Conservation (phyloP, 495 filamentous ascomycete species). For the Neurospora tetraspora region DNA sequence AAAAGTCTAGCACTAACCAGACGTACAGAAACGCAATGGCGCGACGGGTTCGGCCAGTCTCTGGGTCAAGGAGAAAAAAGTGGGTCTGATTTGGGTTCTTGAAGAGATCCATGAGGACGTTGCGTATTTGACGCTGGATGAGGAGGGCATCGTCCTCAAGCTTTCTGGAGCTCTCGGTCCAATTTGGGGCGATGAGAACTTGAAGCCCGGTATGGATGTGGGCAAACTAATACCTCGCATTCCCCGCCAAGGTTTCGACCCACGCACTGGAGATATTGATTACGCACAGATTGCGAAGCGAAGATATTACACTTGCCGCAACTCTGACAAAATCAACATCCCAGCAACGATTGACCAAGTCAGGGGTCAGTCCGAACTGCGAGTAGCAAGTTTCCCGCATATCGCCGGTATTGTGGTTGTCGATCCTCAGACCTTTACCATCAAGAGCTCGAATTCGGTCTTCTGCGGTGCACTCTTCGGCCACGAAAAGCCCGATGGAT, state of each 20-base stretch:
- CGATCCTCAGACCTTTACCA: slow-evolving; percentile 59
- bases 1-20: slow-evolving; percentile 1
- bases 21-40: slow-evolving; percentile 79
- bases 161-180: slow-evolving; percentile 58
- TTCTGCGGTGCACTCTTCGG: slow-evolving; percentile 91
- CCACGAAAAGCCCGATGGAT: slow-evolving; percentile 68
- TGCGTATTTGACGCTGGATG: slow-evolving; percentile 60
- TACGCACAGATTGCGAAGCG: slow-evolving; percentile 56
- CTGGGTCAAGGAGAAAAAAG: slow-evolving; percentile 96
- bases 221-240: slow-evolving; percentile 68
- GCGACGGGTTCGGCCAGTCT: slow-evolving; percentile 82
- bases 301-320: slow-evolving; percentile 74
- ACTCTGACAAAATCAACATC: slow-evolving; percentile 61
- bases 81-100: slow-evolving; percentile 91
- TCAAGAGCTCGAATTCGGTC: slow-evolving; percentile 88
- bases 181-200: slow-evolving; percentile 68
- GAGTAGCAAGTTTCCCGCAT: slow-evolving; percentile 88
- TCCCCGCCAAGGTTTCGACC: slow-evolving; percentile 59
- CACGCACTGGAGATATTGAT: slow-evolving; percentile 56
- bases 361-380: slow-evolving; percentile 53
- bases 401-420: slow-evolving; percentile 95
- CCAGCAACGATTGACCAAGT: slow-evolving; percentile 65
- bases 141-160: slow-evolving; percentile 57
- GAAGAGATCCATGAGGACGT: slow-evolving; percentile 97
- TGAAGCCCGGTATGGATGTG: slow-evolving; percentile 58